These are phyloP conservation scores for Anaeramoeba flamelloides DNA, from an alignment of 78 protist species.

Conservation along the genomic window DNA sequence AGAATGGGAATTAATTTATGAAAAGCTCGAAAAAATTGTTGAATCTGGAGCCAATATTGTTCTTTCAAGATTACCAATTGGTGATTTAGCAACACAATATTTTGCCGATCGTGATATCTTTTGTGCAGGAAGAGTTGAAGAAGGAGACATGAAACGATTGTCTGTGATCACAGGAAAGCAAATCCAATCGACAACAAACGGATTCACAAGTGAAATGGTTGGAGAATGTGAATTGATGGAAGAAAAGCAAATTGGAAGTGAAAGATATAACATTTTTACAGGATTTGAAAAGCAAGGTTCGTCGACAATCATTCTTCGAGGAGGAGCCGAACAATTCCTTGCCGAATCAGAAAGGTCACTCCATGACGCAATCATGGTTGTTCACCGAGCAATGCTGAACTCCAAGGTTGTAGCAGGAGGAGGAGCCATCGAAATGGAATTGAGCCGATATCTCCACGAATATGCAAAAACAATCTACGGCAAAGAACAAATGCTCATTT, in stretches of 20 bases:
- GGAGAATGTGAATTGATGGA: conserved; percentile 92
- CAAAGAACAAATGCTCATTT: conserved; percentile 82
- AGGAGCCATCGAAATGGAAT: conserved; percentile 98
- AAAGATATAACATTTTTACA: conserved; percentile 86
- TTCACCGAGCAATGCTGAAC: conserved; percentile 70
- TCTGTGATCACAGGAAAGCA: conserved; percentile 54
- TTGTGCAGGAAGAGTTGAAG: conserved; percentile 98
- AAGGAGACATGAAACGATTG: conserved; percentile 79
- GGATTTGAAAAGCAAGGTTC: conserved; percentile 59
- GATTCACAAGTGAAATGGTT: conserved; percentile 33
- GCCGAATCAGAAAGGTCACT: conserved; percentile 94
- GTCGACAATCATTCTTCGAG: conserved; percentile 90
- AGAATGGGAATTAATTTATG: conserved; percentile 94
- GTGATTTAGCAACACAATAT: conserved; percentile 99
- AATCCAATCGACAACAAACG: conserved; percentile 70
- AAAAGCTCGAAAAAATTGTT: conserved; percentile 79
- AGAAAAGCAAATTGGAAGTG: conserved; percentile 87
- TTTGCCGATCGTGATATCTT: conserved; percentile 95
- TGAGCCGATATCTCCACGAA: conserved; percentile 62
- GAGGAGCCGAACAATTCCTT: conserved; percentile 90
- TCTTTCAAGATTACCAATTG: conserved; percentile 90
- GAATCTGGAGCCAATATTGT: conserved; percentile 84
- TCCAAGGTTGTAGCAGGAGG: conserved; percentile 96
- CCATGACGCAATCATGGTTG: conserved; percentile 95
- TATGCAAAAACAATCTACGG: too few relatives aligned